Conservation (phyloP, 2,329 filamentous ascomycete species). For the Fonsecaea pugnacius region DNA sequence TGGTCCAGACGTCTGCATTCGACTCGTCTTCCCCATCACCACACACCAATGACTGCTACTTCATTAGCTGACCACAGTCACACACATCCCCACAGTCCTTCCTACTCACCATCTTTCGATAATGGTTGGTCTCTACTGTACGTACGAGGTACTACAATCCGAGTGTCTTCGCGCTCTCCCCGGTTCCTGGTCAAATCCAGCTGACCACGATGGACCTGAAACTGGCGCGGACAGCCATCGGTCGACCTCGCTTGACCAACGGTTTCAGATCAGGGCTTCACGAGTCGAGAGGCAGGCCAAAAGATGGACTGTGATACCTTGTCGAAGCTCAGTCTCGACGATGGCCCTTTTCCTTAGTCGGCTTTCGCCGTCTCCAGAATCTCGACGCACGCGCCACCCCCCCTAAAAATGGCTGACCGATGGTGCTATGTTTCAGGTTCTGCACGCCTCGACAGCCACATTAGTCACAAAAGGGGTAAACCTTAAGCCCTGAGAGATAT, state of each 20-base stretch:
- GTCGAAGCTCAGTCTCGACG: slow-evolving; percentile 5
- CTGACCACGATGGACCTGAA: slow-evolving; percentile 16
- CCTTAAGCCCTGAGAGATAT: neutral
- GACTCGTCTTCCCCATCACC: slow-evolving; percentile 8
- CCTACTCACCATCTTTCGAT: neutral
- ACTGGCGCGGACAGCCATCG: slow-evolving; percentile 20
- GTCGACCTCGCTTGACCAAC: slow-evolving; percentile 18
- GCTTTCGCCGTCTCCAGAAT: slow-evolving; percentile 21
- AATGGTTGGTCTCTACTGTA: slow-evolving; percentile 4
- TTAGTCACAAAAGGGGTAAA: slow-evolving; percentile 20
- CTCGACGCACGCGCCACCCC: slow-evolving; percentile 31
- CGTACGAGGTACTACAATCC: neutral
- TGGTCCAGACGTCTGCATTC: neutral
- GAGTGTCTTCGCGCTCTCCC: neutral
- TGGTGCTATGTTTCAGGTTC: slow-evolving; percentile 36
- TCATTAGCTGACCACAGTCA: slow-evolving; percentile 7
- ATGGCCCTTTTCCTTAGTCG: slow-evolving; percentile 4
- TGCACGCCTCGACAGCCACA: slow-evolving; percentile 28
- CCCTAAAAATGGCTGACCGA: slow-evolving; percentile 19
- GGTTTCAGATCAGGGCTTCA: slow-evolving; percentile 22
- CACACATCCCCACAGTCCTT: slow-evolving; percentile 16
- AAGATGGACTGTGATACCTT: neutral
- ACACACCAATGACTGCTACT: slow-evolving; percentile 9
- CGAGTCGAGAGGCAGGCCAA: neutral
- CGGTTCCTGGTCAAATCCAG: neutral